phyloP scores from a whole-genome alignment of 1,284 basidiomycete species.

The Grifola frondosa region DNA sequence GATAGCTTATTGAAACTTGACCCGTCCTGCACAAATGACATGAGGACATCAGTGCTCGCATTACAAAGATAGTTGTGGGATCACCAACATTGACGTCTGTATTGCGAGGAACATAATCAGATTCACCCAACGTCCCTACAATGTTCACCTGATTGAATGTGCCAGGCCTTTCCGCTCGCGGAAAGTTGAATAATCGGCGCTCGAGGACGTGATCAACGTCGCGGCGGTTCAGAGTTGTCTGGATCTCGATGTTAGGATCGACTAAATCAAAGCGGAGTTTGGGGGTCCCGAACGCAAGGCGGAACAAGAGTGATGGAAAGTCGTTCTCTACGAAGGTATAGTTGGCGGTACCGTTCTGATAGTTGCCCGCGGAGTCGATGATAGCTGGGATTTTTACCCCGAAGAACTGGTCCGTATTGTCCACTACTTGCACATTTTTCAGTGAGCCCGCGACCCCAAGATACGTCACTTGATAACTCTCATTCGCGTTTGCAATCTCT shows the following conservation, averaged over 20 bases:
- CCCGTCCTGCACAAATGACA: conserved; percentile 27
- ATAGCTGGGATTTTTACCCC: conserved; percentile 43
- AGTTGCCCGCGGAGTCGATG: conserved; percentile 39
- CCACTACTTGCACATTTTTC: conserved; percentile 48
- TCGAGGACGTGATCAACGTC: conserved; percentile 14
- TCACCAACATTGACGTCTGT: conserved; percentile 35
- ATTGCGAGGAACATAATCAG: conserved; percentile 39
- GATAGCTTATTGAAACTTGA: conserved; percentile 40
- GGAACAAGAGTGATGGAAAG: conserved; percentile 43
- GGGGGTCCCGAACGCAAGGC: conserved; percentile 56
- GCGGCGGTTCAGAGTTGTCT: conserved; percentile 31
- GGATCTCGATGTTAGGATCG: conserved; percentile 27
- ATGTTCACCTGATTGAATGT: conserved; percentile 39
- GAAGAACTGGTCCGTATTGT: conserved; percentile 48
- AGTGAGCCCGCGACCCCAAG: conserved; percentile 48
- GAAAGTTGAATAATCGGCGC: conserved; percentile 22
- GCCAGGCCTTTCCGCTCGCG: conserved; percentile 14
- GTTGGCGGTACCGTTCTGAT: conserved; percentile 40
- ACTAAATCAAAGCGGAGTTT: conserved; percentile 47
- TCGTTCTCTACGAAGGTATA: conserved; percentile 53
- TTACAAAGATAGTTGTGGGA: too few relatives aligned
- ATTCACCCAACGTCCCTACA: conserved; percentile 40
- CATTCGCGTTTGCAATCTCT: conserved; percentile 41
- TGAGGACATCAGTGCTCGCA: too few relatives aligned
- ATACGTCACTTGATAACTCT: conserved; percentile 50